Percentiles rank a stretch among this genome's conserved stretches.
Conservation (phyloP, 768 basidiomycete genomes). For the Pulveroboletus sp. region DNA sequence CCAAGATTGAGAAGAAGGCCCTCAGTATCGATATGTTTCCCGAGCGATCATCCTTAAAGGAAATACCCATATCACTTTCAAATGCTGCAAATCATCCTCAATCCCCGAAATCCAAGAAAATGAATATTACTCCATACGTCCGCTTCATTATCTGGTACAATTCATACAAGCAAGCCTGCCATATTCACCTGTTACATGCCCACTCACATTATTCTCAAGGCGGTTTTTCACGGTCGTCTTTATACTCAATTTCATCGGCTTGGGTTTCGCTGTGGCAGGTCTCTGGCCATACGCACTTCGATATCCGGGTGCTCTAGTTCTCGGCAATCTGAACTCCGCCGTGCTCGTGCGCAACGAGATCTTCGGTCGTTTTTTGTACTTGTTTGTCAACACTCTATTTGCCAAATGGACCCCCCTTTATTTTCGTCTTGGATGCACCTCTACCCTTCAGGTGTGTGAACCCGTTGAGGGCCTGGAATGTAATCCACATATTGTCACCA, state of each 20-base stretch:
- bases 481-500: slow-evolving; percentile 22
- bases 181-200: neutral
- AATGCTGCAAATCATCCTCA: slow-evolving; percentile 33
- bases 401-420: slow-evolving; percentile 80
- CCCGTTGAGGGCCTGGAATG: neutral
- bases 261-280: slow-evolving; percentile 56
- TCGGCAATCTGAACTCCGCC: slow-evolving; percentile 68
- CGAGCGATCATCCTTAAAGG: slow-evolving; percentile 39
- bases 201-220: slow-evolving; percentile 32
- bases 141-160: slow-evolving; percentile 72
- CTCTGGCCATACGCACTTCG: slow-evolving; percentile 60
- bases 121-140: slow-evolving; percentile 56
- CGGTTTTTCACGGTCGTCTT: slow-evolving; percentile 70
- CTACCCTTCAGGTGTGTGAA: slow-evolving; percentile 53
- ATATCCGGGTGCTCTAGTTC: slow-evolving; percentile 68
- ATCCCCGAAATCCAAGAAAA: slow-evolving; percentile 43
- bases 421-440: slow-evolving; percentile 70
- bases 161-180: slow-evolving; percentile 54
- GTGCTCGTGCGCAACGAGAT: slow-evolving; percentile 79
- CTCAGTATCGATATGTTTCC: slow-evolving; percentile 26
- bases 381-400: slow-evolving; percentile 65
- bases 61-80: slow-evolving; percentile 33
- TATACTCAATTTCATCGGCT: slow-evolving; percentile 52
- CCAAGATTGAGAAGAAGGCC: slow-evolving; percentile 39
- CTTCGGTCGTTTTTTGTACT: slow-evolving; percentile 70